Percentiles rank a stretch among this genome's conserved stretches.
Evolutionary conservation across 1,284 basidiomycete genomes (phyloP).

Genomic region (Rhodofomes roseus): DNA sequence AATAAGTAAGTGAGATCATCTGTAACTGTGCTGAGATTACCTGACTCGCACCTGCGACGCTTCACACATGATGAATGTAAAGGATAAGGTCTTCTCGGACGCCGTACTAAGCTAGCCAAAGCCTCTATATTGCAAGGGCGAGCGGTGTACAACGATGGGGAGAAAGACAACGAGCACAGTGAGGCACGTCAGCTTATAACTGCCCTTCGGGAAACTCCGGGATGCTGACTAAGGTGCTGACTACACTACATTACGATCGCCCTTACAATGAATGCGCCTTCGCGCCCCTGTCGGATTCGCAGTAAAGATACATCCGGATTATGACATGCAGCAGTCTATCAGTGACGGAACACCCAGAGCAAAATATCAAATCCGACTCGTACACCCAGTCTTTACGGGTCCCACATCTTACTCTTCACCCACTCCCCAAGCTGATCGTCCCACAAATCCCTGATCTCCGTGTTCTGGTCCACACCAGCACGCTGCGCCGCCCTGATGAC

Average conservation of each 20-base stretch:
- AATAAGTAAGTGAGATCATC: too few species aligned
- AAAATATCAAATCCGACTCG: background rate
- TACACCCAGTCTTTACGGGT: slow-evolving; percentile 35
- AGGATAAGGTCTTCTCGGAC: background rate
- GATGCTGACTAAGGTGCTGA: background rate
- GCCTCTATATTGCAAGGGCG: background rate
- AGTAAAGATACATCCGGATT: too few species aligned
- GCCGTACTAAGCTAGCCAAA: background rate
- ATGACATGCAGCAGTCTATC: too few species aligned
- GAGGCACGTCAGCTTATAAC: background rate
- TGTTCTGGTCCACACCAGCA: slow-evolving; percentile 58
- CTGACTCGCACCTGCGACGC: too few species aligned
- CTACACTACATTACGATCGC: background rate
- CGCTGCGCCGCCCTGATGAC: slow-evolving; percentile 80
- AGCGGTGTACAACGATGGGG: background rate
- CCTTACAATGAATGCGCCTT: too few species aligned
- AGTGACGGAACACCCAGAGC: background rate
- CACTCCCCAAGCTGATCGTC: slow-evolving; percentile 54
- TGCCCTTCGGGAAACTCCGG: background rate
- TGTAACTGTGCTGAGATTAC: too few species aligned
- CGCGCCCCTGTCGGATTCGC: too few species aligned
- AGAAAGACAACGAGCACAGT: background rate
- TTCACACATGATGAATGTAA: too few species aligned
- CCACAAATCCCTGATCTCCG: slow-evolving; percentile 49
- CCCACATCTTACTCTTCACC: slow-evolving; percentile 69